Conservation (phyloP, 2,329 filamentous ascomycete species). For the Torrubiella hemipterigena region DNA sequence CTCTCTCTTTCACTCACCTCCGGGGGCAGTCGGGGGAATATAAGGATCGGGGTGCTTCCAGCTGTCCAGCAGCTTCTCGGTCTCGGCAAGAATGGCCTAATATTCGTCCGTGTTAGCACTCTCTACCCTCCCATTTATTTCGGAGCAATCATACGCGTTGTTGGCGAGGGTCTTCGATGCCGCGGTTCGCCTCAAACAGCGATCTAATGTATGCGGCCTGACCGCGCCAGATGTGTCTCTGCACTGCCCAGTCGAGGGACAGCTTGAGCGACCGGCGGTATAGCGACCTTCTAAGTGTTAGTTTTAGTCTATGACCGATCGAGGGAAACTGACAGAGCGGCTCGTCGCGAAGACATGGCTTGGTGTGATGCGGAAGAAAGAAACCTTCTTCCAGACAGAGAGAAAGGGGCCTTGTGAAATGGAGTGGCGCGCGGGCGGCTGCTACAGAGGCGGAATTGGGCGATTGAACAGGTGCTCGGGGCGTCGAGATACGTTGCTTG, state of each 20-base stretch:
- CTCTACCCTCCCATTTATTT: too few species aligned
- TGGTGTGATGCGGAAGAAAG: too few species aligned
- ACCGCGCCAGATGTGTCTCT: constrained; percentile 85
- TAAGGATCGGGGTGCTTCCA: constrained; percentile 99
- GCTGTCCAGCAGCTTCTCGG: constrained; percentile 74
- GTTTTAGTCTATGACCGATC: constrained; percentile 4
- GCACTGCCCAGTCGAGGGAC: constrained; percentile 88
- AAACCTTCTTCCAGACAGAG: too few species aligned
- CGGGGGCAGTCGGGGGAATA: constrained; percentile 76
- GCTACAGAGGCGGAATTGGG: too few species aligned
- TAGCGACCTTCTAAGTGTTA: constrained; percentile 43
- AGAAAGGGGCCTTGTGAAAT: too few species aligned
- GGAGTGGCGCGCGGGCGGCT: too few species aligned
- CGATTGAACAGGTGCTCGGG: too few species aligned
- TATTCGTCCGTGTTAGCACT: too few species aligned
- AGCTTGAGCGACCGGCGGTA: constrained; percentile 92
- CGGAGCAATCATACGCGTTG: constrained; percentile 59
- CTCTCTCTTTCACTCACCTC: constrained; percentile 47
- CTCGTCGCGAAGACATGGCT: constrained; percentile 35
- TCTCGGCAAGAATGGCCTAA: constrained; percentile 74
- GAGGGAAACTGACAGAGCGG: constrained; percentile 32
- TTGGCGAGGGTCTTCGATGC: constrained; percentile 73
- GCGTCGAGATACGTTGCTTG: too few species aligned
- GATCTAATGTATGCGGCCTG: constrained; percentile 93
- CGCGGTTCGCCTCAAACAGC: constrained; percentile 86